These are phyloP conservation scores for Phytophthora boehmeriae DNA, from an alignment of 352 stramenopile genomes.

Conservation along the genomic window DNA sequence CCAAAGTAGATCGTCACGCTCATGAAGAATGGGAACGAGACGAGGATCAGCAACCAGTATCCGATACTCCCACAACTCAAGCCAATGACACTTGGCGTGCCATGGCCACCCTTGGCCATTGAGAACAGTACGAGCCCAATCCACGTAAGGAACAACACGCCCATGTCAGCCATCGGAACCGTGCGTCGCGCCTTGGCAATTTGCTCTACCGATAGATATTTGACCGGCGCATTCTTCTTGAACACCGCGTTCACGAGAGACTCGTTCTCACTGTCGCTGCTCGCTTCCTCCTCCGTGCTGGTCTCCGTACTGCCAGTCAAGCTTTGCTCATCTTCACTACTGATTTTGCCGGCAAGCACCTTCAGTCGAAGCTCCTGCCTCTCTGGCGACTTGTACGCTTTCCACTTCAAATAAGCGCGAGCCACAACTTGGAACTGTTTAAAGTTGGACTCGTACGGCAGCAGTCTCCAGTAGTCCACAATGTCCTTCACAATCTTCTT, in stretches of 20 bases:
- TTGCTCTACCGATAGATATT: slow-evolving; percentile 48
- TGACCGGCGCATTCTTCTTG: slow-evolving; percentile 39
- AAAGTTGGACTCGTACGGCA: slow-evolving; percentile 71
- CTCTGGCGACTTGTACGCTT: slow-evolving; percentile 53
- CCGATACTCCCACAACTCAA: slow-evolving; percentile 64
- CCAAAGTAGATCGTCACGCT: slow-evolving; percentile 79
- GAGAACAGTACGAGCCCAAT: slow-evolving; percentile 79
- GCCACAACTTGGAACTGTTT: slow-evolving; percentile 72
- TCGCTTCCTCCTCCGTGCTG: slow-evolving; percentile 45
- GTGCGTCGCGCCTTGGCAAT: slow-evolving; percentile 56
- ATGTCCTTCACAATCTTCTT: slow-evolving; percentile 50
- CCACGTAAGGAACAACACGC: slow-evolving; percentile 80
- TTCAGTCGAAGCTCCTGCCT: slow-evolving; percentile 38
- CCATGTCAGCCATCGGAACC: slow-evolving; percentile 66
- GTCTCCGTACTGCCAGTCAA: slow-evolving; percentile 32
- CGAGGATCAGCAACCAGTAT: slow-evolving; percentile 67
- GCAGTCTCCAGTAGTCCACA: slow-evolving; percentile 67
- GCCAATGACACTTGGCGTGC: slow-evolving; percentile 73
- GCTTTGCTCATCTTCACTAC: slow-evolving; percentile 34
- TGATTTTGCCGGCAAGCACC: slow-evolving; percentile 40
- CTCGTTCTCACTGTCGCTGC: slow-evolving; percentile 60
- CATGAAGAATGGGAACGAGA: slow-evolving; percentile 79
- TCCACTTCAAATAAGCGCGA: slow-evolving; percentile 80
- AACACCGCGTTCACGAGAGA: slow-evolving; percentile 54
- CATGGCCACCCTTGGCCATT: slow-evolving; percentile 80